Evolutionary conservation across 208 protist genomes (phyloP), one percentile per base, ranked within the genome.

Genomic region (Wallacemonas sp.): DNA sequence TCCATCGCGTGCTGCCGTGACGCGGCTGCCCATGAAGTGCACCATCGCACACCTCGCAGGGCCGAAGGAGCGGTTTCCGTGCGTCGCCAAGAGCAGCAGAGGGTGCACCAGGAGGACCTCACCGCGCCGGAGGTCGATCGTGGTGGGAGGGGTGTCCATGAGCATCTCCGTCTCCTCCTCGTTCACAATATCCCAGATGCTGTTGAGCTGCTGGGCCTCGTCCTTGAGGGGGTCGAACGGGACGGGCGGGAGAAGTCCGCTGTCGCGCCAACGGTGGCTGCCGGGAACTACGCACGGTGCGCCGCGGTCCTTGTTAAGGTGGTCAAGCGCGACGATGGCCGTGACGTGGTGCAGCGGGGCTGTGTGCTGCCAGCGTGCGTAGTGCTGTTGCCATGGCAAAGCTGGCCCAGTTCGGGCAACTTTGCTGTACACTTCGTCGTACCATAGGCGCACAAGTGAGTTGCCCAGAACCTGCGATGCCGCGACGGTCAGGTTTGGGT

Each of bases 401-500:
- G 83, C 91, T 4, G 85, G 85, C 0, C 89, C 89, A 12, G 48
- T 81, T 19, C 79, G 74, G 5, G 89, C 73, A 26, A 75, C 79
- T 66, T 94, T 94, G 73, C 79, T 91, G 68, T 79, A 85, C 38
- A 88, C 86, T 63, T 94, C 89, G 53, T 94, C 89, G 66, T 94
- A 92, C 81, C 85, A 92, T 41, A 94, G 69, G 6, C 82, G 89
- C 62, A 94, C 80, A 5, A 85, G 78, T 0, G 71, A 73, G 61
- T 94, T 94, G 37, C 83, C 81, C 1, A 94, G 72, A 59, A 85
- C 71, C 64, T 94, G 89, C 26, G 79, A 94, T 30, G 84, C 85
- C 3, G 89, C 84, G 13, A 92, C 89, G 61, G 85, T 91, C 17
- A 94, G 68, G 12, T 72, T 85, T 4, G 89, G 89, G 34, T 91